A percentile compares a stretch with the other conserved stretches of the same genome.
These are phyloP conservation scores for Urostyla sp. DNA, from an alignment of 73 alveolate species.

Conservation along the genomic window DNA sequence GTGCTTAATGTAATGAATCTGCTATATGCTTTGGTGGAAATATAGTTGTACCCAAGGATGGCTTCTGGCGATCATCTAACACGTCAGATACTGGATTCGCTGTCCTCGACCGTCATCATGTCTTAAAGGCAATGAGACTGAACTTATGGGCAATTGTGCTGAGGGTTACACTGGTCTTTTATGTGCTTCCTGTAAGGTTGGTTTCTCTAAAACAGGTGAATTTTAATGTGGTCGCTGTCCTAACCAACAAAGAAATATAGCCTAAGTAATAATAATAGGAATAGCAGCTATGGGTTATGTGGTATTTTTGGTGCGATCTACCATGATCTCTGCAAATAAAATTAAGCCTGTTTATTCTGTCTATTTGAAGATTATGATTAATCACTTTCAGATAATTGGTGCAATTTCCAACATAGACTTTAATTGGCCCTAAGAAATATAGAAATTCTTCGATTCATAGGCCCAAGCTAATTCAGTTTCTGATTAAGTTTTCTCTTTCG, in stretches of 20 bases:
- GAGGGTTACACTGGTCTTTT: conserved; percentile 56
- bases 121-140: conserved; percentile 3
- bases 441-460: background rate
- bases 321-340: conserved; percentile 34
- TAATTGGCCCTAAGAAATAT: conserved; percentile 47
- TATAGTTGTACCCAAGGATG: conserved; percentile 45
- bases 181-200: conserved; percentile 43
- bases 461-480: conserved; percentile 2
- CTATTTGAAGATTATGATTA: conserved; percentile 43
- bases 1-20: conserved; percentile 21
- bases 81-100: conserved; percentile 9
- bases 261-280: background rate
- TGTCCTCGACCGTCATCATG: conserved; percentile 48
- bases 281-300: background rate
- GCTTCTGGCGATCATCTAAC: conserved; percentile 48
- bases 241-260: background rate
- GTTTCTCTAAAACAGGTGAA: background rate
- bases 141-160: conserved; percentile 53
- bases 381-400: conserved; percentile 48
- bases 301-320: conserved; percentile 16
- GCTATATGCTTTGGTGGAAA: conserved; percentile 60
- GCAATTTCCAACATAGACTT: conserved; percentile 45
- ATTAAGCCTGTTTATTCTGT: conserved; percentile 54
- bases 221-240: conserved; percentile 38
- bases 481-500: conserved; percentile 50